Evolutionary conservation across 1,139 yeast genomes (phyloP), one percentile per base, ranked within the genome.

Genomic region (Candida buenavistaensis): DNA sequence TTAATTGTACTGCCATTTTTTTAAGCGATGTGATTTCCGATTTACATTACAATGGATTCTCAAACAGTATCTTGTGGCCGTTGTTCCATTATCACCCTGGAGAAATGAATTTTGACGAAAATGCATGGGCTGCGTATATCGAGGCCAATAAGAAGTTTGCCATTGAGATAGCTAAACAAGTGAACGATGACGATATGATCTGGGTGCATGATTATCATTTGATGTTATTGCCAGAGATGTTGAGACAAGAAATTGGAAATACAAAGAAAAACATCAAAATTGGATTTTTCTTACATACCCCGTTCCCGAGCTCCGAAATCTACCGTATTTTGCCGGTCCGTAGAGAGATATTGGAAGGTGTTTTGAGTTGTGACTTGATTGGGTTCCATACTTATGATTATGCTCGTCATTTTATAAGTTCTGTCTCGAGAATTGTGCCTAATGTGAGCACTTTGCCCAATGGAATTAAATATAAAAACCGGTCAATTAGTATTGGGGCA

Each of bases 311-410:
- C 7, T 82, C 95, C 36, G 99, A 94, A 57, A 92, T 94, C 42
- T 94, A 94, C 64, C 70, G 99, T 55, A 90, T 94, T 39, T 69
- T 94, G 51, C 99, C 99, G 0, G 98, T 94, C 12, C 76, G 99
- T 60, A 80, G 83, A 49, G 98, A 94, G 59, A 89, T 94, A 37
- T 68, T 94, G 50, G 78, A 77, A 42, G 99, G 99, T 32, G 95
- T 94, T 2, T 68, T 94, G 55, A 83, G 94, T 50, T 92, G 97
- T 64, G 96, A 94, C 57, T 73, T 94, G 50, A 81, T 94, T 52
- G 99, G 99, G 0, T 94, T 94, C 73, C 99, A 94, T 60, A 94
- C 98, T n/a, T 94, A 94, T 60, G 99, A 94, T 60, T 94, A 94
- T 54, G 98, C 96, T n/a, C 77, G 99, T 50, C 99, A 94, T 64